Evolutionary conservation across 257 asterid species (phyloP), one percentile per base, ranked within the genome.

Genomic region (Dorcoceras hygrometricum): DNA sequence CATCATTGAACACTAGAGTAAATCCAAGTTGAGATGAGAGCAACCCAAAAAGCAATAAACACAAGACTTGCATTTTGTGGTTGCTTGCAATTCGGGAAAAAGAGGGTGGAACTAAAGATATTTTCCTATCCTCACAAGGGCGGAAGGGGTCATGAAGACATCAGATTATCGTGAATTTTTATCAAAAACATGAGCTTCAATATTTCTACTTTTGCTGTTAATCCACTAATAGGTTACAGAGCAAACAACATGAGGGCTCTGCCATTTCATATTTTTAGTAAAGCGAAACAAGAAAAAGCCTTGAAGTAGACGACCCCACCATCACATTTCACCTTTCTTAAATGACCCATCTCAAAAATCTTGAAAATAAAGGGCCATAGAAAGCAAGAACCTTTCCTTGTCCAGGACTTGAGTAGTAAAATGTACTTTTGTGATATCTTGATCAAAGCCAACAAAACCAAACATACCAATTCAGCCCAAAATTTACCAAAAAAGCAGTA

Each of bases 41-140:
- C 70, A 85, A 66, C 78, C 85, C 91, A 66, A 78, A 23, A 46
- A 89, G 77, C 19, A 83, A 54, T 51, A 85, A 70, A 36, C 76
- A 59, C 22, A 72, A 63, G 69, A 80, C 55, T 54, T 69, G 72
- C 97, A 85, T 89, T 70, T 82, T 80, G 70, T 69, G 53, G 70
- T 69, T 65, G 59, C 57, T 60, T 67, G 55, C 51, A 46, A 65
- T 26, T 60, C 54, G 48, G 63, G 65, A 4, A 26, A 60, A 65
- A 62, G 22, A 34, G 1, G 19, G 20, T 39, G 67, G 57, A 56
- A 57, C 5, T 27, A 39, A 32, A 59, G 28, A 18, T 55, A 51
- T 27, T 54, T 63, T 27, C 6, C 29, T 25, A 29, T 75, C 73
- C 62, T 23, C 48, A 18, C 58, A 62, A 64, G 6, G 60, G 57